Evolutionary conservation across 1,139 yeast species (phyloP).

Genomic region (Debaryomyces psychrophilus): DNA sequence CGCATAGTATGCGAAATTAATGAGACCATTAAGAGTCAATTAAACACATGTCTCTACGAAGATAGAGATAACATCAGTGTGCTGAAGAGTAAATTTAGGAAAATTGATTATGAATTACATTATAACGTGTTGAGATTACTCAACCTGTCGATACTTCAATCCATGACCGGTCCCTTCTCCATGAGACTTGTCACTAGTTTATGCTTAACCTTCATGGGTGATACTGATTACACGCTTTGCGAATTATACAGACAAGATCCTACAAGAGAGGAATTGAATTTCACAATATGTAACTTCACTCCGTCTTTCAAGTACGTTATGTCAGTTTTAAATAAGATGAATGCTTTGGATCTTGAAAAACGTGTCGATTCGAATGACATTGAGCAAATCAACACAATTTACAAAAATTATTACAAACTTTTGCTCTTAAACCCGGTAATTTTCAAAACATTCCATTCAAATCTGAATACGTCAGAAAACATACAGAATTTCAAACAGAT

Average conservation of each 20-base stretch:
- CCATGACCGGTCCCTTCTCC: background rate
- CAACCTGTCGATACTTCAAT: constrained; percentile 11
- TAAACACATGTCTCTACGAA: background rate
- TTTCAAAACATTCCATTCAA: constrained; percentile 6
- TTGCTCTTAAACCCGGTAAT: constrained; percentile 1
- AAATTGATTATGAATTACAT: constrained; percentile 16
- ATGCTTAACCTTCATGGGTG: constrained; percentile 8
- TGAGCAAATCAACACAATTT: background rate
- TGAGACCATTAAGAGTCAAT: background rate
- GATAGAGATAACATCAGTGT: background rate
- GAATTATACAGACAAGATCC: background rate
- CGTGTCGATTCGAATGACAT: background rate
- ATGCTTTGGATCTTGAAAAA: background rate
- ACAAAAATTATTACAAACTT: constrained; percentile 7
- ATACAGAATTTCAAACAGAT: background rate
- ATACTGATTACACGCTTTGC: background rate
- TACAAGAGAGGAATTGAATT: background rate
- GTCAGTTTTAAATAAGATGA: background rate
- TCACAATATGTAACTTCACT: background rate
- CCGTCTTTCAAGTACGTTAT: background rate
- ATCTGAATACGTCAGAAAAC: constrained; percentile 3
- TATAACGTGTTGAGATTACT: constrained; percentile 15
- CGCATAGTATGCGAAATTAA: constrained; percentile 6
- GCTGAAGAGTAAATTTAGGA: constrained; percentile 1
- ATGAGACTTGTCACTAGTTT: constrained; percentile 3